Conservation (phyloP, 495 filamentous ascomycete genomes). For the Alectoria sarmentosa region DNA sequence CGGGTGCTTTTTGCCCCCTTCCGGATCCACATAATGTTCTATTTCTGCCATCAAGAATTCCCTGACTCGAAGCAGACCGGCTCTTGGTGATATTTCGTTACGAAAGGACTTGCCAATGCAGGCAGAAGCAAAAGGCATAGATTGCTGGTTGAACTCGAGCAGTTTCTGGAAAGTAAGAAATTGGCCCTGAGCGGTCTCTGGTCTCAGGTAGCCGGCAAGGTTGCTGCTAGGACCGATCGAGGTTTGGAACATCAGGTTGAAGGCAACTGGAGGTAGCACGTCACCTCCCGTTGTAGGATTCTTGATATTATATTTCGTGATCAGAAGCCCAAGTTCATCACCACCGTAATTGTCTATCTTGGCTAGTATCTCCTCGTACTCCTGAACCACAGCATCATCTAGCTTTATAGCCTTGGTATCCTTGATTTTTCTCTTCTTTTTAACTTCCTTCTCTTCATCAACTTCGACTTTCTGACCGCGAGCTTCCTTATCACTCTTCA, state of each 20-base stretch:
- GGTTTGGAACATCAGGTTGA: constrained; percentile 74
- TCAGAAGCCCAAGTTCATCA: constrained; percentile 54
- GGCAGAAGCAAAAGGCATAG: constrained; percentile 68
- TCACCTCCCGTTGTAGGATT: constrained; percentile 56
- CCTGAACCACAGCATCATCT: constrained; percentile 54
- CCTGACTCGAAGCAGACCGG: constrained; percentile 59
- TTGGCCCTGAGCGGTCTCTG: constrained; percentile 63
- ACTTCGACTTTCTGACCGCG: constrained; percentile 63
- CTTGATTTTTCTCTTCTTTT: constrained; percentile 59
- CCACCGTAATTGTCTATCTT: constrained; percentile 68
- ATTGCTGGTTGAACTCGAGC: constrained; percentile 63
- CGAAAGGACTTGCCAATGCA: constrained; percentile 71
- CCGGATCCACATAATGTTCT: constrained; percentile 66
- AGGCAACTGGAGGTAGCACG: constrained; percentile 55
- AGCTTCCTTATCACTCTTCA: constrained; percentile 76
- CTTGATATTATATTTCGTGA: constrained; percentile 57
- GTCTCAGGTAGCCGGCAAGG: constrained; percentile 55
- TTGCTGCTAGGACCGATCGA: constrained; percentile 61
- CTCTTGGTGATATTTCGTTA: constrained; percentile 64
- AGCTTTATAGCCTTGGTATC: constrained; percentile 52
- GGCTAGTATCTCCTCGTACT: constrained; percentile 63
- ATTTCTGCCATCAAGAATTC: constrained; percentile 74
- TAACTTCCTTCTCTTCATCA: constrained; percentile 56
- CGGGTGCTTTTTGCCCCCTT: constrained; percentile 62
- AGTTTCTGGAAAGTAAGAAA: constrained; percentile 63